Conservation (phyloP, 331 rosid genomes). For the Pyrus hybrid region DNA sequence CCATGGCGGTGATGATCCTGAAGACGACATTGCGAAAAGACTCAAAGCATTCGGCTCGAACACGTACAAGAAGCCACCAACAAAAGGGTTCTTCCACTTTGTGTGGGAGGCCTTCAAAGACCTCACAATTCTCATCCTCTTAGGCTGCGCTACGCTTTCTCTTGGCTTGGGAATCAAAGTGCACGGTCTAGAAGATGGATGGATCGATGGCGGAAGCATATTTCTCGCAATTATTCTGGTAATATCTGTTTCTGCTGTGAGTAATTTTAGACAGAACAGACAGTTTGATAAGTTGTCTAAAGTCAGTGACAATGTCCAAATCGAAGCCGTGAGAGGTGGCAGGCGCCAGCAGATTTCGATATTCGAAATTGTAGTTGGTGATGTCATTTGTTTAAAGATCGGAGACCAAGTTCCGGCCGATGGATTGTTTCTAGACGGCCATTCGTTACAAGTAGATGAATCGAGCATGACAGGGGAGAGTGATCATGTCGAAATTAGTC, state of each 20-base stretch:
- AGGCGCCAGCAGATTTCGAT: slow-evolving; percentile 6
- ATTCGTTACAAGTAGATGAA: slow-evolving; percentile 20
- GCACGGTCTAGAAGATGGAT: slow-evolving; percentile 28
- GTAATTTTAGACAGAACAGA: slow-evolving; percentile 17
- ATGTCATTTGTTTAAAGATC: slow-evolving; percentile 22
- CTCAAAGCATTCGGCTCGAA: slow-evolving; percentile 16
- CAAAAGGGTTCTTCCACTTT: slow-evolving; percentile 20
- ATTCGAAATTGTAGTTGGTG: slow-evolving; percentile 32
- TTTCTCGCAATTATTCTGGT: slow-evolving; percentile 26
- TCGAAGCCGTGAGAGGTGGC: slow-evolving; percentile 23
- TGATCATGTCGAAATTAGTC: slow-evolving; percentile 21
- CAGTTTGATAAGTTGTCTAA: slow-evolving; percentile 20
- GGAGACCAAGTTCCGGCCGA: slow-evolving; percentile 32
- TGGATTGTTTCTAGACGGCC: slow-evolving; percentile 27
- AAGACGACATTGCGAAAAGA: neutral
- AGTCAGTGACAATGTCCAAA: slow-evolving; percentile 13
- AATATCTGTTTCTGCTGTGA: slow-evolving; percentile 6
- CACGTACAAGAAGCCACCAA: slow-evolving; percentile 14
- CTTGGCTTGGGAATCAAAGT: slow-evolving; percentile 31
- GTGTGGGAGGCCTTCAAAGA: slow-evolving; percentile 17
- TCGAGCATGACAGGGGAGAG: slow-evolving; percentile 33
- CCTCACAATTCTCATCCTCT: slow-evolving; percentile 20
- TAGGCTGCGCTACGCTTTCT: slow-evolving; percentile 26
- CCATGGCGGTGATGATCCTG: neutral
- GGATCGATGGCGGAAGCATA: slow-evolving; percentile 38